Base-by-base conservation (phyloP, 257 asterid species). In the Leptodermis oblonga region DNA sequence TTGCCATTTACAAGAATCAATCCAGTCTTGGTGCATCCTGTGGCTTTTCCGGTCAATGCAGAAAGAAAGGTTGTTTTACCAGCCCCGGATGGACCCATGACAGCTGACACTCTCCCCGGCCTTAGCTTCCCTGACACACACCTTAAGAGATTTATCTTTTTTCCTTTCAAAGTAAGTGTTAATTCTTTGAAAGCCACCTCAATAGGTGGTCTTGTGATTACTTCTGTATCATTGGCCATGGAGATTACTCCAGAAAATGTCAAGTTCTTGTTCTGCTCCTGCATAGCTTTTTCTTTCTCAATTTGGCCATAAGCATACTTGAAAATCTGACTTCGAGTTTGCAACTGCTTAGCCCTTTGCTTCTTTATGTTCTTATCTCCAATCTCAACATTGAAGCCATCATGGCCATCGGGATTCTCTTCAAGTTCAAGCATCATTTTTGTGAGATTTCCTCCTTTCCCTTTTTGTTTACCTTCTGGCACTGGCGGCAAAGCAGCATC, bases 21-120 rank as follows among this genome's bases (percentile, higher is more conserved):
- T 45, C 99, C 99, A 1, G 84, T 86, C 72, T 81, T 73, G 56
- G 86, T 81, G 85, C 97, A 91, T 6, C 97, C 99, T n/a, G 97
- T 73, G 67, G 95, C 97, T 77, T 88, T 94, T 73, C 99, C 97
- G 0, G 90, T 85, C 86, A 94, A 74, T 59, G 99, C 99, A 43
- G 99, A 94, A 39, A 94, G 90, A 79, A 94, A 94, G 0, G 99
- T 94, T 7, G 99, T 94, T 77, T 94, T 94, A 43, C 99, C 99
- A 37, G 99, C 97, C 59, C 99, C 99, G 0, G 99, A 94, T 34
- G 99, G 99, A 18, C 99, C 99, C 99, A 94, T 94, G 54, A 94
- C 92, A 39, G 99, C 99, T 37, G 99, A 91, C 48, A 94, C 93
- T 73, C 82, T 96, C 58, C 99, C 97, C 1, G 99, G 99, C 54